Conservation (phyloP, 495 filamentous ascomycete species). For the Daldinia vernicosa region DNA sequence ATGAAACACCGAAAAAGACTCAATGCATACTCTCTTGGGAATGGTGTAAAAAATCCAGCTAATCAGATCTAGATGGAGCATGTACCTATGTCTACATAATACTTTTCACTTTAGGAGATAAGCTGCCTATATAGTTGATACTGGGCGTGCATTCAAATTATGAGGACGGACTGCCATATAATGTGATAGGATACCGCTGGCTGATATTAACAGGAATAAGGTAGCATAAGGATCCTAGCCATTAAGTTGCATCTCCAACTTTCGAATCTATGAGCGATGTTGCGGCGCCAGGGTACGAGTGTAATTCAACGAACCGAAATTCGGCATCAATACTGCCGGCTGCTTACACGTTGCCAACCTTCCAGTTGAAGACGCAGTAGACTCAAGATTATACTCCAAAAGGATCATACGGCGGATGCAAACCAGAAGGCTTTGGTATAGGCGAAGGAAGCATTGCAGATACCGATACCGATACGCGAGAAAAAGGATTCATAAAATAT, state of each 20-base stretch:
- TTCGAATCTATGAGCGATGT: slow-evolving; percentile 6
- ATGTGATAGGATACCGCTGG: slow-evolving; percentile 31
- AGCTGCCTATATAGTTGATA: slow-evolving; percentile 7
- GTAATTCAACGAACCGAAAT: slow-evolving; percentile 25
- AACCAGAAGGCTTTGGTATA: slow-evolving; percentile 9
- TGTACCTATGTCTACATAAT: not conserved
- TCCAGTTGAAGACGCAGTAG: not conserved
- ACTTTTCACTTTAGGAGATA: not conserved
- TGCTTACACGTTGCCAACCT: not conserved
- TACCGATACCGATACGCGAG: not conserved
- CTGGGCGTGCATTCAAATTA: slow-evolving; percentile 13
- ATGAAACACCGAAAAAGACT: not conserved
- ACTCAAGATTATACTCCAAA: slow-evolving; percentile 8
- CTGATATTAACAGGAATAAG: slow-evolving; percentile 15
- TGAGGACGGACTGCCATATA: not conserved
- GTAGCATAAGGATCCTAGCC: slow-evolving; percentile 5
- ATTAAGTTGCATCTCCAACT: slow-evolving; percentile 9
- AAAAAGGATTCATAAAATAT: slow-evolving; percentile 10
- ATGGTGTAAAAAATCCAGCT: not conserved
- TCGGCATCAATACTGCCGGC: slow-evolving; percentile 30
- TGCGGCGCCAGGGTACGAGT: slow-evolving; percentile 25
- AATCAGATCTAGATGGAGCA: not conserved
- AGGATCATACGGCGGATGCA: slow-evolving; percentile 34
- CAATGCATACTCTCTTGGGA: not conserved
- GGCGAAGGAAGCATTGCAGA: slow-evolving; percentile 22